phyloP scores from a whole-genome alignment of 306 rosid species.

The Begonia fuchsioides region DNA sequence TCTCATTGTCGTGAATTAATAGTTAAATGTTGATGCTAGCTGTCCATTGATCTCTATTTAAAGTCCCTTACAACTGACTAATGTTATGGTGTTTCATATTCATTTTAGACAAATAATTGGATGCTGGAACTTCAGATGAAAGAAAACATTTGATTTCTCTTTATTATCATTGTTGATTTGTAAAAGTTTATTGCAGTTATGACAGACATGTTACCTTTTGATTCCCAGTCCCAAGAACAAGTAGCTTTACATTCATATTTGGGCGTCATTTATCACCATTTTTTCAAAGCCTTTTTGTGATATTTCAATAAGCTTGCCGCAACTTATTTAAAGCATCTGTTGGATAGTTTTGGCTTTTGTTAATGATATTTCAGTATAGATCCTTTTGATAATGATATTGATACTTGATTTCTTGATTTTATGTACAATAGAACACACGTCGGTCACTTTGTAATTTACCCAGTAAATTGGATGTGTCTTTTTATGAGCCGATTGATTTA shows the following conservation, averaged over 20 bases:
- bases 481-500: neutral
- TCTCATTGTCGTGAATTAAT: neutral
- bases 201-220: no score
- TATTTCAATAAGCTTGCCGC: neutral
- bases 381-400: neutral
- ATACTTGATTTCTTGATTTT: neutral
- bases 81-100: neutral
- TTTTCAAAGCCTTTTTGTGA: no score
- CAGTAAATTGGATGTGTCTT: neutral
- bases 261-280: neutral
- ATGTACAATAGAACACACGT: neutral
- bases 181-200: neutral
- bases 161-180: neutral
- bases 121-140: no score
- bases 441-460: neutral
- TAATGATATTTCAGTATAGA: no score
- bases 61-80: no score
- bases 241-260: no score
- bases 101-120: no score
- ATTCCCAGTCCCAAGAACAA: no score
- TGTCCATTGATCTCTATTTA: no score
- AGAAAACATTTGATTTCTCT: no score
- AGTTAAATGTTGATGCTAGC: no score
- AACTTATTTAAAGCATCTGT: neutral
- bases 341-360: no score